Evolutionary conservation across 2,329 filamentous ascomycete genomes (phyloP).

Genomic region (Fusarium buxicola): DNA sequence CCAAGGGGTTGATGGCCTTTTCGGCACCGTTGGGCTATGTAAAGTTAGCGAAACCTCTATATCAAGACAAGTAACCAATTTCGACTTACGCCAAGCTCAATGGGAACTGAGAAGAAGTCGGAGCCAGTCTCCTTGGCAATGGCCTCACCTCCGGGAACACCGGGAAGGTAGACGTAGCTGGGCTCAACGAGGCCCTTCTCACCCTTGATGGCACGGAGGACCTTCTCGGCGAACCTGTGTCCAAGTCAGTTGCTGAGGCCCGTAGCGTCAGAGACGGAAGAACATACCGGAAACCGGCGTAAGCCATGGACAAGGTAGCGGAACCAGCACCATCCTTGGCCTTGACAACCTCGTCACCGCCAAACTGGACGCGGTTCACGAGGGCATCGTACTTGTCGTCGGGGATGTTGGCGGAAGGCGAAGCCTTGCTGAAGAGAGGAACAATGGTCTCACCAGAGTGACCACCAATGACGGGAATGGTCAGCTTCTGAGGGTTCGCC

Average conservation of each 20-base stretch:
- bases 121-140: conserved; percentile 85
- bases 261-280: not conserved
- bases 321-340: conserved; percentile 93
- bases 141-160: conserved; percentile 86
- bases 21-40: conserved; percentile 81
- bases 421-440: conserved; percentile 92
- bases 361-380: conserved; percentile 96
- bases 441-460: conserved; percentile 99
- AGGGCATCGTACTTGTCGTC: conserved; percentile 90
- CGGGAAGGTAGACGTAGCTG: conserved; percentile 94
- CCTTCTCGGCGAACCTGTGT: conserved; percentile 87
- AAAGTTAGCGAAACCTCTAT: conserved; percentile 47
- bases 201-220: conserved; percentile 88
- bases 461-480: conserved; percentile 92
- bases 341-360: conserved; percentile 96
- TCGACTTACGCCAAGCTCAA: conserved; percentile 89
- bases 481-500: conserved; percentile 83
- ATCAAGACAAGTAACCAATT: conserved; percentile 8
- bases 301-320: conserved; percentile 94
- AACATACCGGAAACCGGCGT: conserved; percentile 86
- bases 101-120: conserved; percentile 96
- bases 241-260: conserved; percentile 22
- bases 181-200: conserved; percentile 95
- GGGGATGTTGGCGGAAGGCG: conserved; percentile 83
- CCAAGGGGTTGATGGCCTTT: conserved; percentile 85